Percentiles rank a stretch among this genome's conserved stretches.
phyloP scores from a whole-genome alignment of 495 filamentous ascomycete genomes.

The Sordaria brevicollis region DNA sequence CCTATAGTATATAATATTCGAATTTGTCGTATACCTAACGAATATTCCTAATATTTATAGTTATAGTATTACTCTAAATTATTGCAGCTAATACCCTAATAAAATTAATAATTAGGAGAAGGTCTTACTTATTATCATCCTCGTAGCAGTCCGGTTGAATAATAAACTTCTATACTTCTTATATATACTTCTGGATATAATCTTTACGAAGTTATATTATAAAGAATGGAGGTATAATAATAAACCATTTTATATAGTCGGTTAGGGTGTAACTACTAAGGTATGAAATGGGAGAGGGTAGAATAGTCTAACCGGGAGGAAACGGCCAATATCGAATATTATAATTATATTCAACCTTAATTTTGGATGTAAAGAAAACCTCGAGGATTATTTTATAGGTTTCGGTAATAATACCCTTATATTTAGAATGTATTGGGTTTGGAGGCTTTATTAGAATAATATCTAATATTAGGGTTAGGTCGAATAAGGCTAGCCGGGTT shows the following conservation, averaged over 20 bases:
- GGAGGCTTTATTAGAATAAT: not conserved
- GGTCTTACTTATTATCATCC: too few species aligned
- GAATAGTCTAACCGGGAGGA: not conserved
- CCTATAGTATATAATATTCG: not conserved
- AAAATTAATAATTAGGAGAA: not conserved
- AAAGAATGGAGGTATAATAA: not conserved
- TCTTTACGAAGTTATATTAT: not conserved
- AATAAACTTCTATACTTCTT: too few species aligned
- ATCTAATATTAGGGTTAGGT: not conserved
- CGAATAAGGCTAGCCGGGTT: not conserved
- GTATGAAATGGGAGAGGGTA: not conserved
- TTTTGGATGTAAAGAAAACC: not conserved
- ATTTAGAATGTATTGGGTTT: not conserved
- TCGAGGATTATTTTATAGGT: not conserved
- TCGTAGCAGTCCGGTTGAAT: too few species aligned
- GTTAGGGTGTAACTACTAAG: not conserved
- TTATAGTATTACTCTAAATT: not conserved
- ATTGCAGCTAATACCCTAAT: not conserved
- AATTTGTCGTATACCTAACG: not conserved
- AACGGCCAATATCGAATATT: not conserved
- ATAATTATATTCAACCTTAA: not conserved
- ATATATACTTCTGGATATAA: not conserved
- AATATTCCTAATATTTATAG: not conserved
- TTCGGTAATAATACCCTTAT: not conserved
- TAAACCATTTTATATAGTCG: not conserved